Evolutionary conservation across 2,329 filamentous ascomycete species (phyloP), one percentile per base, ranked within the genome.

Genomic region (Basipetospora chlamydospora): DNA sequence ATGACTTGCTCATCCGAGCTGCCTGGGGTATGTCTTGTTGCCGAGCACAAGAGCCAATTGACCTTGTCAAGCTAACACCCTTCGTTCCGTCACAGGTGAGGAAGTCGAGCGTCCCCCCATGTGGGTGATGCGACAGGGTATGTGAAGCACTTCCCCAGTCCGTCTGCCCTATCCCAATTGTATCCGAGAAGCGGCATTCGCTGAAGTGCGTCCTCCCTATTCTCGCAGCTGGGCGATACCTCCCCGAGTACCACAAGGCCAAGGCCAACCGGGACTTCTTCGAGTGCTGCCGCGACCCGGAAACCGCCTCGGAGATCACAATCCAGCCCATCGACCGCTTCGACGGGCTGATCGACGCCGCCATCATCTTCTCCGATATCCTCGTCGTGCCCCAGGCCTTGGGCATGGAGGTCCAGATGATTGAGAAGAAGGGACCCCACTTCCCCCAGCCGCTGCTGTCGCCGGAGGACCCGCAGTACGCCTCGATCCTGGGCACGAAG

Each of bases 91-190:
- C 12, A 11, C 43, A 92, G 87, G 88, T 56, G 72, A 95, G 61
- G 77, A 77, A 56, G 83, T 96, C 46, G 86, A 95, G 60, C 77
- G 90, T 45, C 82, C 90, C 42, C 90, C 90, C 40, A 84, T 92
- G 67, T 98, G 90, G 90, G 86, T 98, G 56, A 98, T 98, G 90
- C 82, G 90, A 60, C 90, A 98, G 76, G 86, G 86, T 88, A 66
- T 57, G 58, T 28, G 31, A 21, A 18, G 15, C 18, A 16, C 30
- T 21, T n/a, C n/a, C n/a, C n/a, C 28, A 12, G 10, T 21, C 17
- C 11, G 16, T 23, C 20, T 33, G 5, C 26, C 18, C 6, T 17
- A 25, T 26, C 22, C 20, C 13, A 6, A 12, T 20, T 26, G n/a
- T n/a, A n/a, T n/a, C n/a, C n/a, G n/a, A n/a, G n/a, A n/a, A n/a